A percentile compares a stretch with the other conserved stretches of the same genome.
Conservation (phyloP, 108 stramenopile genomes). For the Pseudonitzschia multiseries region DNA sequence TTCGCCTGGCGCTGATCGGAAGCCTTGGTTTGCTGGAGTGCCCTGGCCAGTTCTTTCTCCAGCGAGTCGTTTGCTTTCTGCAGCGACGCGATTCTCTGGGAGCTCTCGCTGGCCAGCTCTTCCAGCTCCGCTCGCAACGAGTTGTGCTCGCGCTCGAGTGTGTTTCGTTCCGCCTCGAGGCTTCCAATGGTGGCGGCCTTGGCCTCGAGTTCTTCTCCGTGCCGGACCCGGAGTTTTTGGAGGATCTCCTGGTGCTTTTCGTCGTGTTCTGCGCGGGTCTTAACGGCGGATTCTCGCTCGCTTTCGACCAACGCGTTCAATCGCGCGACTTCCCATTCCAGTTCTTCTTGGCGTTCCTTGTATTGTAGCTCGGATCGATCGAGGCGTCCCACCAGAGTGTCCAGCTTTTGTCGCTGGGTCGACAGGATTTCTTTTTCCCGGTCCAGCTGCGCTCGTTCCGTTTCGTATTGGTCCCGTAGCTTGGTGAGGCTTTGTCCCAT, state of each 20-base stretch:
- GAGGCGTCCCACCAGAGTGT: conserved; percentile 28
- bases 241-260: background rate
- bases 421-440: conserved; percentile 19
- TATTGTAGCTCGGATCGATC: conserved; percentile 34
- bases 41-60: conserved; percentile 23
- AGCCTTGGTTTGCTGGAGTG: conserved; percentile 3
- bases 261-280: background rate
- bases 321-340: conserved; percentile 34
- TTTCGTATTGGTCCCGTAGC: conserved; percentile 18
- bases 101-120: conserved; percentile 7
- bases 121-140: conserved; percentile 19
- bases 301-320: conserved; percentile 18
- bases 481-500: conserved; percentile 17
- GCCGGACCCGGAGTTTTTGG: background rate
- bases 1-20: conserved; percentile 2
- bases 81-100: conserved; percentile 20
- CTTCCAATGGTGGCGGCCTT: background rate
- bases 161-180: conserved; percentile 19
- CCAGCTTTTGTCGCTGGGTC: conserved; percentile 25
- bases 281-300: background rate
- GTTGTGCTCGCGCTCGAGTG: conserved; percentile 2
- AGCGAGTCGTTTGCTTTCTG: conserved; percentile 20
- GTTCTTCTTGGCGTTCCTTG: conserved; percentile 23
- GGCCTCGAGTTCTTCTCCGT: conserved; percentile 14
- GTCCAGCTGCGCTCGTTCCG: conserved; percentile 25